Evolutionary conservation across 495 filamentous ascomycete species (phyloP), one percentile per base, ranked within the genome.

Genomic region (Echria macrotheca): DNA sequence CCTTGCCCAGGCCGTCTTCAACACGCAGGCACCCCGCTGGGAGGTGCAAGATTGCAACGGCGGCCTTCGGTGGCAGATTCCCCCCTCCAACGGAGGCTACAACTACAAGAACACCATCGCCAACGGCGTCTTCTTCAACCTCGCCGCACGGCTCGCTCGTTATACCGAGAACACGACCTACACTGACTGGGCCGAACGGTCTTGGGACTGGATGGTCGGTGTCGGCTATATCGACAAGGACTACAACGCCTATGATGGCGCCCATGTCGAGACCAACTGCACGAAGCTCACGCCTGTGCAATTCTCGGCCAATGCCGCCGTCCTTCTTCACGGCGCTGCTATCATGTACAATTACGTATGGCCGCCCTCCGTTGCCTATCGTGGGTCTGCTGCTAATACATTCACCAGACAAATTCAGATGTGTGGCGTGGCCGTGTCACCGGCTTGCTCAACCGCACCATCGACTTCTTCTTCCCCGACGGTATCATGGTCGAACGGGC

Each of bases 51-150:
- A 74, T 24, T 95, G 89, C 60, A 74, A 76, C 45, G 89, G 89
- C 39, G 89, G 89, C 3, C 64, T 94, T 53, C 75, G 80, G 47
- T 94, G 89, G 89, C 88, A 94, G 69, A 83, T 91, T 41, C 85
- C 77, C 58, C 70, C 74, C 7, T 85, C 81, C 64, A 87, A 91
- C 62, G 78, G 69, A 15, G 89, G 89, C 4, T 93, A 85, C 63
- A 72, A 80, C 47, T 89, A 84, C 61, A 89, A 89, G 64, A 90
- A 91, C 58, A 77, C 81, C 17, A 76, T 86, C 48, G 78, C 80
- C 2, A 85, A 86, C 52, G 85, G 74, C 2, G 73, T 75, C 25
- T 81, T 87, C 56, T 81, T 89, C 61, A 84, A 87, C 54, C 66
- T 91, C 6, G 81, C 78, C 10, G 77, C 86, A 8, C 78, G 87